These are phyloP conservation scores for Aspergillus sp. DNA, from an alignment of 2,329 filamentous ascomycete species.

Conservation along the genomic window DNA sequence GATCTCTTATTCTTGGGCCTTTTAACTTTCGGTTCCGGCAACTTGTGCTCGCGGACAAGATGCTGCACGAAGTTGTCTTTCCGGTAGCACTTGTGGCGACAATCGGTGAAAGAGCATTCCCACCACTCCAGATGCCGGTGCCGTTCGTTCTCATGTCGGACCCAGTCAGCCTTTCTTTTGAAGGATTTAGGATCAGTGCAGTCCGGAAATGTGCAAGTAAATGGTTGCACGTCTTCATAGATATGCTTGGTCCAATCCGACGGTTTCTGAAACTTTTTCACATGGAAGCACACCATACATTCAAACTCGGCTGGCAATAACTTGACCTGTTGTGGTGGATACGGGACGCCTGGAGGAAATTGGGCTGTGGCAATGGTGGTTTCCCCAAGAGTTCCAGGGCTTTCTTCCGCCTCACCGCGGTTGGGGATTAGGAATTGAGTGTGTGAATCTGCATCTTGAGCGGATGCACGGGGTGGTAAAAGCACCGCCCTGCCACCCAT, in stretches of 20 bases:
- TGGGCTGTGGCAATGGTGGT: constrained; percentile 68
- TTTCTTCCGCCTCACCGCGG: constrained; percentile 61
- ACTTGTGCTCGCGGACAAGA: constrained; percentile 86
- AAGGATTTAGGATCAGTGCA: constrained; percentile 87
- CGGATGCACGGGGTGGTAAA: constrained; percentile 54
- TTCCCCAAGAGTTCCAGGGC: constrained; percentile 66
- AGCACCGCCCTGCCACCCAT: constrained; percentile 65
- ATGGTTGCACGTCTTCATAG: constrained; percentile 88
- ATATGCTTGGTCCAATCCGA: constrained; percentile 98
- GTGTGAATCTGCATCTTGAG: constrained; percentile 59
- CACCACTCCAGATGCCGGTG: constrained; percentile 91
- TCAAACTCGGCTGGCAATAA: constrained; percentile 84
- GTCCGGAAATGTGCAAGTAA: constrained; percentile 84
- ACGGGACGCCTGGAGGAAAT: constrained; percentile 77
- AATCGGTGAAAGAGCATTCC: constrained; percentile 79
- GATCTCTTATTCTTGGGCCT: constrained; percentile 56
- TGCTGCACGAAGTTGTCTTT: constrained; percentile 94
- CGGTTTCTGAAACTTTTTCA: constrained; percentile 83
- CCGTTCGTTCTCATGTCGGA: constrained; percentile 87
- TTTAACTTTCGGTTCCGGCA: constrained; percentile 76
- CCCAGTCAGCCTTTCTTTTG: constrained; percentile 95
- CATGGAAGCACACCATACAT: constrained; percentile 81
- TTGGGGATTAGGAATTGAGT: constrained; percentile 56
- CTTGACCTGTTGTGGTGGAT: constrained; percentile 65
- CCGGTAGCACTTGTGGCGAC: constrained; percentile 77